These are phyloP conservation scores for Colletotrichum agaves DNA, from an alignment of 2,329 filamentous ascomycete genomes.

Conservation along the genomic window DNA sequence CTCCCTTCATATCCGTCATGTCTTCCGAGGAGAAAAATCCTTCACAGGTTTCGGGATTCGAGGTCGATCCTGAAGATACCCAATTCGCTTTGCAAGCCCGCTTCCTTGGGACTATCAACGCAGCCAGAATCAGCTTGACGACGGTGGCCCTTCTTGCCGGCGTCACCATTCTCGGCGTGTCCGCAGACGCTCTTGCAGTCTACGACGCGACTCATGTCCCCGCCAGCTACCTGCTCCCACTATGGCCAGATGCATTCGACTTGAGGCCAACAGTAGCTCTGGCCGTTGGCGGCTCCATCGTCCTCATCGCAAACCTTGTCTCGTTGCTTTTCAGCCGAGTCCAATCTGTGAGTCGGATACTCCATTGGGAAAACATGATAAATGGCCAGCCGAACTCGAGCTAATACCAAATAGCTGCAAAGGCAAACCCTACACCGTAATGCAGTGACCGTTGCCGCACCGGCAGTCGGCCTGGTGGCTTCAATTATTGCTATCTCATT, in stretches of 20 bases:
- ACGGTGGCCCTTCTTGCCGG: constrained; percentile 61
- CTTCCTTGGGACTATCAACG: constrained; percentile 54
- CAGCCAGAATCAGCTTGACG: constrained; percentile 58
- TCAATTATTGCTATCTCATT: constrained; percentile 65
- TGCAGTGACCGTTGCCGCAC: constrained; percentile 42
- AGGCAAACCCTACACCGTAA: constrained; percentile 19
- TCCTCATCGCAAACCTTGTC: constrained; percentile 58
- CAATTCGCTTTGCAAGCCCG: constrained; percentile 51
- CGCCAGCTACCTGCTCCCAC: constrained; percentile 58
- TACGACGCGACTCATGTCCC: constrained; percentile 65
- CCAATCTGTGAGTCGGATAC: constrained; percentile 56
- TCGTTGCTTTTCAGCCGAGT: constrained; percentile 62
- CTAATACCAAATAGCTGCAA: constrained; percentile 29
- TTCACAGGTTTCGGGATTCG: constrained; percentile 59
- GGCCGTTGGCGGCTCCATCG: constrained; percentile 61
- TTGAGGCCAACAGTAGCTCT: constrained; percentile 66
- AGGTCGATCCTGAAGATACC: constrained; percentile 56
- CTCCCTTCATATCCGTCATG: constrained; percentile 8
- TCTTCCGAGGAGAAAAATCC: constrained; percentile 51
- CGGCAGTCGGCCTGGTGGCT: constrained; percentile 47
- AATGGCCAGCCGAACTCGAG: not conserved
- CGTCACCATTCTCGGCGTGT: constrained; percentile 63
- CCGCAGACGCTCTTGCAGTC: constrained; percentile 63
- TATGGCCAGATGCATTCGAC: constrained; percentile 70
- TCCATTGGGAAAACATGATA: not conserved